These are phyloP conservation scores for Geotrichum restrictum DNA, from an alignment of 1,139 yeast species.

Conservation along the genomic window DNA sequence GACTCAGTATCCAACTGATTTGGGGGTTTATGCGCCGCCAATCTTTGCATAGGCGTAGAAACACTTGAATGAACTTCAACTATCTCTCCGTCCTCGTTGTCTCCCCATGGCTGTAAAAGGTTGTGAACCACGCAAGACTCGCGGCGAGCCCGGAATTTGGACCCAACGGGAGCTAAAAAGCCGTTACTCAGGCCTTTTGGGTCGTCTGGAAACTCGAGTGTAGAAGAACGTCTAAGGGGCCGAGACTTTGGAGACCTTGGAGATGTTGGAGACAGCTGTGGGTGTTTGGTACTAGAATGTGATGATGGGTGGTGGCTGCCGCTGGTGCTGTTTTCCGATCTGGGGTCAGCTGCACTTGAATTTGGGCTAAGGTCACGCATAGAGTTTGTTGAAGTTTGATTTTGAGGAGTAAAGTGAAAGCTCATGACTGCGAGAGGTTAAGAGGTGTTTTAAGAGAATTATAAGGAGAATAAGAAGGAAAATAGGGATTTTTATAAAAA, in stretches of 20 bases:
- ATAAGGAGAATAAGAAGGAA: too few species aligned
- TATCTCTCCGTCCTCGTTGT: neutral
- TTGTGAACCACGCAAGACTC: slow-evolving; percentile 5
- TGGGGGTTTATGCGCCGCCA: neutral
- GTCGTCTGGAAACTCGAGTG: slow-evolving; percentile 11
- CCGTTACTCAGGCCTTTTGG: neutral
- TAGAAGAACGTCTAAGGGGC: slow-evolving; percentile 5
- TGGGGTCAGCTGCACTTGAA: neutral
- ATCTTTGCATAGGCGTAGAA: slow-evolving; percentile 1
- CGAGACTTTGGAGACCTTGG: neutral
- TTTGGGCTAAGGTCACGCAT: neutral
- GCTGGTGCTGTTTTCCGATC: too few species aligned
- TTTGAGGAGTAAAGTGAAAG: too few species aligned
- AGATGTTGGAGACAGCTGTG: too few species aligned
- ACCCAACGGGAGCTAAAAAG: neutral
- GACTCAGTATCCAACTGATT: slow-evolving; percentile 38
- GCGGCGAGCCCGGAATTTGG: neutral
- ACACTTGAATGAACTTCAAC: neutral
- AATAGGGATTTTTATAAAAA: too few species aligned
- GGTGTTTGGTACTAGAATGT: too few species aligned
- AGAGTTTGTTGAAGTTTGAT: too few species aligned
- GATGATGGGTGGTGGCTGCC: too few species aligned
- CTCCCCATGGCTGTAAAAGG: neutral
- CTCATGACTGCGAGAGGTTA: too few species aligned
- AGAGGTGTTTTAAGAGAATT: too few species aligned